Evolutionary conservation across 208 protist species (phyloP), one percentile per base, ranked within the genome.

Genomic region (Trypanosoma lewisi): DNA sequence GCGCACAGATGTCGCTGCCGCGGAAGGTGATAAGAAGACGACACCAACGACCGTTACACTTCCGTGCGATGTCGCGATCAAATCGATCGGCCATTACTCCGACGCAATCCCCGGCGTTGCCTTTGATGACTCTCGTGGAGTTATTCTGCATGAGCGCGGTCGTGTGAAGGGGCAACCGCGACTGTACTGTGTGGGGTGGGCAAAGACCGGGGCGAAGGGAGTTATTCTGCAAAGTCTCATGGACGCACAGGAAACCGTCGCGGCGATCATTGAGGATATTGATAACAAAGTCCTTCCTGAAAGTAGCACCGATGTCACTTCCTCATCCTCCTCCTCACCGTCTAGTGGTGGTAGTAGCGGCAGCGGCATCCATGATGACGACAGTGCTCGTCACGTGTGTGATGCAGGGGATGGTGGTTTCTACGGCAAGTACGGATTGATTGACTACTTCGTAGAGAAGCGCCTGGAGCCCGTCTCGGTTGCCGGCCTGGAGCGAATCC

Each of bases 141-240:
- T 85, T 16, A 91, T 98, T 31, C 76, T 78, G 16, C 74, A 96
- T 73, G 62, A 60, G 27, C 44, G 61, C 7, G 89, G 89, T 6
- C 84, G 89, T 30, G 86, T 97, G 28, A 64, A 57, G 30, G 89
- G 85, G 14, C 51, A 80, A 34, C 76, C 80, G 27, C 83, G 92
- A 14, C 53, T 97, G 56, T 98, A 98, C 77, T 91, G 81, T 68
- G 67, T 80, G 23, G 96, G 96, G 12, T 98, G 96, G 96, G 77
- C 82, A 49, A 96, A 96, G 76, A 90, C 84, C 28, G 96, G 96
- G 9, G 83, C 94, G 19, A 85, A 79, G 47, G 96, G 96, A 7
- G 83, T 96, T 45, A 97, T 98, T 36, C 55, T 90, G 48, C 87
- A 88, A 62, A 78, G 85, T 17, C 64, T 92, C 6, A 77, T 79